Evolutionary conservation across 257 asterid species (phyloP), one percentile per base, ranked within the genome.

Genomic region (Solanum stenotomum): DNA sequence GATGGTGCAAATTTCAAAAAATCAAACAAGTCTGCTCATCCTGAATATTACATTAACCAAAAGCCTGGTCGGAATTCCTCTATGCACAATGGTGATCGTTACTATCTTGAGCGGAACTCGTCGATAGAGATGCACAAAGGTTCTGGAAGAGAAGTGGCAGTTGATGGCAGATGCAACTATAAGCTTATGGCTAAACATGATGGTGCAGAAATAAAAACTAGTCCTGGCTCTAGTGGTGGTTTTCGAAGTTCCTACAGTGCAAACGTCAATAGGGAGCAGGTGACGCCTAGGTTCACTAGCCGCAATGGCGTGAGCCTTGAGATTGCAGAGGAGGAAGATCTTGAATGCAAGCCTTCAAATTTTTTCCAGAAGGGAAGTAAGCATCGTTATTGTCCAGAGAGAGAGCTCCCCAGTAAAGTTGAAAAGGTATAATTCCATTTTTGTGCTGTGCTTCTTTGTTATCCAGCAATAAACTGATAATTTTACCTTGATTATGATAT

Each of bases 121-220:
- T 86, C 92, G 1, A 85, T 88, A 46, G 93, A 93, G 87, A 86
- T 91, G 85, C 91, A 85, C 67, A 95, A 93, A 84, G 91, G 85
- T 86, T 89, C 90, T 44, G 83, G 84, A 40, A 89, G 91, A 89
- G 88, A 86, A 86, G 40, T 70, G 83, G 61, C 13, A 44, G 74
- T 49, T 90, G 92, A 91, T 68, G 89, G 88, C 90, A 87, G 91
- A 91, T 93, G 89, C 18, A 88, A 87, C 49, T 89, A 90, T 89
- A 89, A 88, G 88, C 87, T 87, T 91, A 89, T 87, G 81, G 86
- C 91, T 67, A 88, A 71, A 37, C 89, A 81, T 37, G 90, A 90
- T 79, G 83, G 72, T 90, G 94, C 93, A 87, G 90, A 84, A 65
- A 71, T 67, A 90, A 91, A 88, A 59, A 86, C 44, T 38, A 88